These are phyloP conservation scores for Mortierella sp. DNA, from an alignment of 371 early-diverging fungal species.

Conservation along the genomic window DNA sequence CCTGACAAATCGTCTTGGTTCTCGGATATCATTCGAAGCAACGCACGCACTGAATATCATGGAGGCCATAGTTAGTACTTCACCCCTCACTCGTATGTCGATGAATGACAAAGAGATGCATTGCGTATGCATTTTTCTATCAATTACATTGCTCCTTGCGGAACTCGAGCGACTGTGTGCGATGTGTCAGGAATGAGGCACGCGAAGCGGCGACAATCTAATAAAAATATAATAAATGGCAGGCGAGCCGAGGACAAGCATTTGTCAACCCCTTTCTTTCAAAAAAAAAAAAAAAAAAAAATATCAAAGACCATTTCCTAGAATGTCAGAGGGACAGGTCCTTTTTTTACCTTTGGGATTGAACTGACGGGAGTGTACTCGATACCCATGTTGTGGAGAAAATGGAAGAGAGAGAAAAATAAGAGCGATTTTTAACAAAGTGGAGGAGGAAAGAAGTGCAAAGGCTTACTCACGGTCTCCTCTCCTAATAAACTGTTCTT, in stretches of 20 bases:
- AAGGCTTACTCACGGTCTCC: too few relatives aligned
- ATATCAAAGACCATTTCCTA: not conserved
- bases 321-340: not conserved
- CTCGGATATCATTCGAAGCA: constrained; percentile 63
- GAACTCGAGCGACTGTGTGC: constrained; percentile 44
- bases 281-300: not conserved
- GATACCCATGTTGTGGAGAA: constrained; percentile 13
- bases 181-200: constrained; percentile 29
- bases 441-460: not conserved
- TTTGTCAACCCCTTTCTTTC: not conserved
- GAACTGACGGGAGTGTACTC: constrained; percentile 20
- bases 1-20: constrained; percentile 60
- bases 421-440: not conserved
- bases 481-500: too few relatives aligned
- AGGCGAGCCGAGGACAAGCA: not conserved
- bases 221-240: not conserved
- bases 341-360: constrained; percentile 31
- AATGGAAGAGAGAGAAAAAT: not conserved
- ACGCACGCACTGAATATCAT: constrained; percentile 56
- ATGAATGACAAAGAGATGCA: too few relatives aligned
- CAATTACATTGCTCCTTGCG: constrained; percentile 53
- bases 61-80: too few relatives aligned
- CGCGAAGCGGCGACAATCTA: constrained; percentile 42
- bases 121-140: not conserved
- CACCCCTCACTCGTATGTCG: too few relatives aligned